phyloP scores from a whole-genome alignment of 208 protist genomes.

The Leptomonas seymouri region DNA sequence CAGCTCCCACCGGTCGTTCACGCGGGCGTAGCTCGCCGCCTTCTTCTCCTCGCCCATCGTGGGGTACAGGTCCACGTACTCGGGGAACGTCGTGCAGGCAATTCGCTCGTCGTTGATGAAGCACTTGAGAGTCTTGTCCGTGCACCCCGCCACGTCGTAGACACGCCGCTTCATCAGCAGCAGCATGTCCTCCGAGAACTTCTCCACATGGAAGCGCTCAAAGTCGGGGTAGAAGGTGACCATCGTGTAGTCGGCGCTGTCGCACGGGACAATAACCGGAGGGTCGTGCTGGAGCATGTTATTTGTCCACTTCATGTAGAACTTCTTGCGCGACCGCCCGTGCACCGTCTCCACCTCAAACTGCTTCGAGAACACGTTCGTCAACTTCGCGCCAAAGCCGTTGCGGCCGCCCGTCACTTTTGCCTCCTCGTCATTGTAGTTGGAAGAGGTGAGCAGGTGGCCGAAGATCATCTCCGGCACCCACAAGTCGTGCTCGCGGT shows the following conservation, averaged over 20 bases:
- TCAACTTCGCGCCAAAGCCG: slow-evolving; percentile 99
- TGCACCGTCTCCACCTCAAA: slow-evolving; percentile 98
- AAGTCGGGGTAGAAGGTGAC: slow-evolving; percentile 99
- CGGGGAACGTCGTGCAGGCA: slow-evolving; percentile 94
- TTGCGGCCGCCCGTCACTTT: slow-evolving; percentile 97
- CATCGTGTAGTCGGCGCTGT: slow-evolving; percentile 96
- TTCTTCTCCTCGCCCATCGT: slow-evolving; percentile 87
- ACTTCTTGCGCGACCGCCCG: slow-evolving; percentile 88
- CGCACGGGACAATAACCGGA: slow-evolving; percentile 84
- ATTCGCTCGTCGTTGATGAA: slow-evolving; percentile 97
- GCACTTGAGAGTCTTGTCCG: slow-evolving; percentile 91
- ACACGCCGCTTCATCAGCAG: slow-evolving; percentile 97
- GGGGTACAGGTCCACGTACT: slow-evolving; percentile 98
- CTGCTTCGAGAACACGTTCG: slow-evolving; percentile 99
- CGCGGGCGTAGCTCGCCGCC: slow-evolving; percentile 69
- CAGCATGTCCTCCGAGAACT: slow-evolving; percentile 97
- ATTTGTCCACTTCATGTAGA: slow-evolving; percentile 96
- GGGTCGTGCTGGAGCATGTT: slow-evolving; percentile 97
- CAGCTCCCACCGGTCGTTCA: slow-evolving; percentile 98
- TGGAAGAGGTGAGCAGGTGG: slow-evolving; percentile 98
- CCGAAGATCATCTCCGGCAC: slow-evolving; percentile 99
- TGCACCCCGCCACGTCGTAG: slow-evolving; percentile 99
- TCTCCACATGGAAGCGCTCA: slow-evolving; percentile 94
- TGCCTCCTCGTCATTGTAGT: slow-evolving; percentile 99
- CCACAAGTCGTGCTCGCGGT: slow-evolving; percentile 98